phyloP scores from a whole-genome alignment of 805 yeast species.

The Pichia nanzhaoensis region DNA sequence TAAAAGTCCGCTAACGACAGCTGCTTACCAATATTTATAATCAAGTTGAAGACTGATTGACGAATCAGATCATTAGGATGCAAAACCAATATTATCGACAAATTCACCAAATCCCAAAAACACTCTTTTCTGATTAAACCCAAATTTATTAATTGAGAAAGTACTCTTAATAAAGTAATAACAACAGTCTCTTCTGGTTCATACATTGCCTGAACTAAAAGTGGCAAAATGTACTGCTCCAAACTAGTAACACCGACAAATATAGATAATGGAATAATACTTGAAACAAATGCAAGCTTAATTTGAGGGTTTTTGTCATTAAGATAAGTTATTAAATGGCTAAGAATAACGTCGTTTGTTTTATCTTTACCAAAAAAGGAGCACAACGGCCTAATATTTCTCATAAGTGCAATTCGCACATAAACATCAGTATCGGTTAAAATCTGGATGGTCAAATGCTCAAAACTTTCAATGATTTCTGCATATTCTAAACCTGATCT shows the following conservation, averaged over 20 bases:
- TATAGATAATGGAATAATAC: conserved; percentile 68
- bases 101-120: conserved; percentile 48
- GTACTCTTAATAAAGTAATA: conserved; percentile 54
- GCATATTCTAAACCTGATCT: conserved; percentile 35
- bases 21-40: conserved; percentile 55
- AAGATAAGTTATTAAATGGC: conserved; percentile 85
- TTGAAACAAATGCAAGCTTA: conserved; percentile 62
- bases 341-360: conserved; percentile 80
- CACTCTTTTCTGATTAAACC: conserved; percentile 48
- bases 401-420: conserved; percentile 65
- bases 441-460: conserved; percentile 54
- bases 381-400: conserved; percentile 71
- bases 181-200: conserved; percentile 84
- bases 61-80: conserved; percentile 89
- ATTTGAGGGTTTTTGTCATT: conserved; percentile 70
- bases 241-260: conserved; percentile 75
- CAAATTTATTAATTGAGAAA: conserved; percentile 48
- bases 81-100: conserved; percentile 50
- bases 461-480: conserved; percentile 48
- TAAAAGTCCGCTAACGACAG: conserved; percentile 71
- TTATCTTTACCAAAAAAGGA: conserved; percentile 79
- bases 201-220: conserved; percentile 72
- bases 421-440: conserved; percentile 61
- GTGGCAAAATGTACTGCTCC: conserved; percentile 83
- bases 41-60: conserved; percentile 54